Evolutionary conservation across 139 green algal species (phyloP).

Genomic region (Marvania coccoides): DNA sequence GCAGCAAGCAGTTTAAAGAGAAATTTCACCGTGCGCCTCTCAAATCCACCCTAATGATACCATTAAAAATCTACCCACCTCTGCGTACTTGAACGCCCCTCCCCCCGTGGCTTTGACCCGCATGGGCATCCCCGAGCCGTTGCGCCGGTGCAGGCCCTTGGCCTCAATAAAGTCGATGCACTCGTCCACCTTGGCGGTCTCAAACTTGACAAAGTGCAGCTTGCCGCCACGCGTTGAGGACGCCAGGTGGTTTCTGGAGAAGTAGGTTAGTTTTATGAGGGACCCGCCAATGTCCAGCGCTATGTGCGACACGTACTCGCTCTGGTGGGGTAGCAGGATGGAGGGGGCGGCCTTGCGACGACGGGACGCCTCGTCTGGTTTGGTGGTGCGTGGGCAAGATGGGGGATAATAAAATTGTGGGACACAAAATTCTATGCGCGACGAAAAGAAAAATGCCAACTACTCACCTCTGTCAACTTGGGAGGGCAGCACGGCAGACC

Average conservation of each 20-base stretch:
- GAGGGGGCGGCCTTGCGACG: slow-evolving; percentile 51
- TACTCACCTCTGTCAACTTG: not conserved
- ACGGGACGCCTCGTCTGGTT: too few species aligned
- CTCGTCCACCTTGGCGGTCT: slow-evolving; percentile 78
- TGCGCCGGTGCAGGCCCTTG: slow-evolving; percentile 76
- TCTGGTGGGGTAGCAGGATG: slow-evolving; percentile 91
- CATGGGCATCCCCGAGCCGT: slow-evolving; percentile 28
- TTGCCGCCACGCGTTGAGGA: slow-evolving; percentile 32
- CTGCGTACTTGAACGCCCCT: slow-evolving; percentile 82
- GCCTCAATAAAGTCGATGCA: slow-evolving; percentile 91
- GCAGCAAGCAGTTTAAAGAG: not conserved
- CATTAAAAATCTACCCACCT: slow-evolving; percentile 32
- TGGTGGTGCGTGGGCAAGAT: not conserved
- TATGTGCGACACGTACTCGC: slow-evolving; percentile 82
- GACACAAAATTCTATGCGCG: not conserved
- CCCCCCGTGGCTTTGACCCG: slow-evolving; percentile 63
- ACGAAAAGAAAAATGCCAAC: not conserved
- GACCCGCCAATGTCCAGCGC: slow-evolving; percentile 92
- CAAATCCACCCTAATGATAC: not conserved
- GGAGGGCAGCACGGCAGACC: not conserved
- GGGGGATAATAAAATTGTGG: not conserved
- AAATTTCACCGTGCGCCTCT: not conserved
- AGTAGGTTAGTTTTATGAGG: slow-evolving; percentile 98
- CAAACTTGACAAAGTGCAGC: slow-evolving; percentile 99
- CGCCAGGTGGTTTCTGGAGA: slow-evolving; percentile 50